Conservation (phyloP, 1,284 basidiomycete genomes). For the Nidula niveotomentosa region DNA sequence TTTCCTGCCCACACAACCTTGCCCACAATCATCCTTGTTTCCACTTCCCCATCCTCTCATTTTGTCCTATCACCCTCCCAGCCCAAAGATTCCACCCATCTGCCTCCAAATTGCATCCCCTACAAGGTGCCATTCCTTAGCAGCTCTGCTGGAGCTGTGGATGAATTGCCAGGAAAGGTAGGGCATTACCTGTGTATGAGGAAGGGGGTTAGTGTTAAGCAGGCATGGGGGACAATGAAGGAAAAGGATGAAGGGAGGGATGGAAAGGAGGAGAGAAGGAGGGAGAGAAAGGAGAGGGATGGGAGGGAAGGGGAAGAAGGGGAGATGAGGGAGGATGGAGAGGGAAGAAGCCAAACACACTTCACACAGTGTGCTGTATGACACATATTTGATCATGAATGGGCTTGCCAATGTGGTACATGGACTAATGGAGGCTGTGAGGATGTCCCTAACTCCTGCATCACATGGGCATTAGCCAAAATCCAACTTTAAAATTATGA, state of each 20-base stretch:
- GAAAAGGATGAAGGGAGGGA: too few species aligned
- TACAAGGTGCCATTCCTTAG: constrained; percentile 39
- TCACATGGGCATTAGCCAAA: neutral
- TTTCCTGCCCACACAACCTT: too few species aligned
- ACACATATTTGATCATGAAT: constrained; percentile 78
- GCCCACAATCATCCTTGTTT: too few species aligned
- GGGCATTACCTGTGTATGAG: constrained; percentile 46
- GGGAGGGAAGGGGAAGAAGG: neutral
- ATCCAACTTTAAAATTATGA: neutral
- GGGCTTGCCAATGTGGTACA: constrained; percentile 59
- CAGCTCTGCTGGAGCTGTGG: constrained; percentile 53
- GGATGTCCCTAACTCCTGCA: constrained; percentile 79
- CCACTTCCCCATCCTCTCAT: too few species aligned
- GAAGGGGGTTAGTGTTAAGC: too few species aligned
- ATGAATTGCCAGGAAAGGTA: constrained; percentile 64
- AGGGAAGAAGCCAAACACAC: constrained; percentile 24
- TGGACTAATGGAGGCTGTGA: constrained; percentile 70
- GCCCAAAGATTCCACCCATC: too few species aligned
- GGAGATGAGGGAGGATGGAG: neutral
- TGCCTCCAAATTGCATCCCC: too few species aligned
- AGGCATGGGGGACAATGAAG: too few species aligned
- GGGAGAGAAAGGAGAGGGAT: neutral
- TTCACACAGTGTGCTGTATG: constrained; percentile 81
- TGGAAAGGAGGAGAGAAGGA: neutral
- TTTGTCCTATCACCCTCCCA: too few species aligned